phyloP scores from a whole-genome alignment of 225 moss, liverwort and hornwort species.

The Asterella californica region DNA sequence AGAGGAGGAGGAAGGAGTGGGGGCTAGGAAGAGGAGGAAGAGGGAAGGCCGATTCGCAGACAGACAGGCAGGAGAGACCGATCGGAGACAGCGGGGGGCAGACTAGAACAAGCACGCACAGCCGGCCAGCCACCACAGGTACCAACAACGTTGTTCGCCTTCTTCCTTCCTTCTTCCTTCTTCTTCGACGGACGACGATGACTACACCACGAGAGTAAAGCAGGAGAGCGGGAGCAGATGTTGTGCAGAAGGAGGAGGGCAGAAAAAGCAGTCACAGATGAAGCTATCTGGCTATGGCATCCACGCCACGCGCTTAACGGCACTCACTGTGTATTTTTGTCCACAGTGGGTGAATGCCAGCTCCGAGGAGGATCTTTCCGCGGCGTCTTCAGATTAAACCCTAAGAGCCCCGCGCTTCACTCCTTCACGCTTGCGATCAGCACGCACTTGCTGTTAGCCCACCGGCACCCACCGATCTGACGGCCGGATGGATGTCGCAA shows the following conservation, averaged over 20 bases:
- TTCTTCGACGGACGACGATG: constrained; percentile 1
- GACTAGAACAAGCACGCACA: neutral
- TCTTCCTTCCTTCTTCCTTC: neutral
- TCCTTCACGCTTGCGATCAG: neutral
- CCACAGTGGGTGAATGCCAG: constrained; percentile 21
- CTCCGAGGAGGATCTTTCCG: constrained; percentile 16
- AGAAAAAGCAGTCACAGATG: neutral
- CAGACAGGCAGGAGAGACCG: neutral
- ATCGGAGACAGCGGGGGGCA: neutral
- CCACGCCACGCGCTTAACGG: constrained; percentile 40
- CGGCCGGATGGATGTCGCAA: neutral
- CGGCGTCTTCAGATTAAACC: constrained; percentile 20
- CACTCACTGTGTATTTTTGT: constrained; percentile 28
- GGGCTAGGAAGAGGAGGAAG: neutral
- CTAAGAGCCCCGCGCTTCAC: constrained; percentile 21
- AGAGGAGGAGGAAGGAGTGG: neutral
- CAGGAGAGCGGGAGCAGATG: neutral
- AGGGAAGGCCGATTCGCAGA: neutral
- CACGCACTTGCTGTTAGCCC: neutral
- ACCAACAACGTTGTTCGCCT: neutral
- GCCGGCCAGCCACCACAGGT: neutral
- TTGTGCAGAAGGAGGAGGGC: neutral
- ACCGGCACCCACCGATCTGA: constrained; percentile 5
- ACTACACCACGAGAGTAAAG: neutral
- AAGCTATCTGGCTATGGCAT: constrained; percentile 35